phyloP scores from a whole-genome alignment of 192 early-diverging fungal species.

The Allomyces arbusculus region DNA sequence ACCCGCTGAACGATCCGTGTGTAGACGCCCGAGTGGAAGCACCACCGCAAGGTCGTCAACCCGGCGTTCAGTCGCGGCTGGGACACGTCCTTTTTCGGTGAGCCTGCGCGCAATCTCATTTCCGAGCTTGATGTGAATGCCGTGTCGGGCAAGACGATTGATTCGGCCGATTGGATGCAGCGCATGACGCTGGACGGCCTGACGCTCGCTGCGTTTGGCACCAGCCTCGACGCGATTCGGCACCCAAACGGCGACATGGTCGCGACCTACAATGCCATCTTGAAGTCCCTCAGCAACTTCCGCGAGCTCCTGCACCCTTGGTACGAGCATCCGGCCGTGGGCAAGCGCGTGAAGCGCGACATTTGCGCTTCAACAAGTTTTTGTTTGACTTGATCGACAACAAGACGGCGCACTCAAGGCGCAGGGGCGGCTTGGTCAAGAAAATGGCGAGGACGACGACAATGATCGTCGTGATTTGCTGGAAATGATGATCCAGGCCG shows the following conservation, averaged over 20 bases:
- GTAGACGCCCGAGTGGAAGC: not conserved
- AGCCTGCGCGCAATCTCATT: not conserved
- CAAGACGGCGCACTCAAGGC: not conserved
- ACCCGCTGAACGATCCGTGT: no score
- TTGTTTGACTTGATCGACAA: not conserved
- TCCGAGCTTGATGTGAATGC: not conserved
- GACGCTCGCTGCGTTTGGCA: constrained; percentile 28
- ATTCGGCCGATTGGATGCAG: not conserved
- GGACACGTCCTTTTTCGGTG: not conserved
- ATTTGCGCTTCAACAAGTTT: not conserved
- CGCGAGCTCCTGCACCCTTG: no score
- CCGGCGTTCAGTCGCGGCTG: constrained; percentile 1
- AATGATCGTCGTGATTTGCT: not conserved
- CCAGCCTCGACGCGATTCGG: constrained; percentile 25
- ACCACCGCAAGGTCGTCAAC: constrained; percentile 1
- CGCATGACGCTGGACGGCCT: constrained; percentile 36
- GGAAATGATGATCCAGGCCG: not conserved
- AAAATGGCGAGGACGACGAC: not conserved
- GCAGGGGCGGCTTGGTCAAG: not conserved
- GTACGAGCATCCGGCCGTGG: no score
- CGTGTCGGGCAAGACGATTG: not conserved
- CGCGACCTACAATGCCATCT: constrained; percentile 20
- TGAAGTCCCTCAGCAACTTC: constrained; percentile 14
- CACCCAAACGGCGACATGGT: constrained; percentile 20
- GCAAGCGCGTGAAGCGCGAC: no score